Percentiles rank a stretch among this genome's conserved stretches.
phyloP scores from a whole-genome alignment of 1,284 basidiomycete genomes.

The Rhodotorula sp. region DNA sequence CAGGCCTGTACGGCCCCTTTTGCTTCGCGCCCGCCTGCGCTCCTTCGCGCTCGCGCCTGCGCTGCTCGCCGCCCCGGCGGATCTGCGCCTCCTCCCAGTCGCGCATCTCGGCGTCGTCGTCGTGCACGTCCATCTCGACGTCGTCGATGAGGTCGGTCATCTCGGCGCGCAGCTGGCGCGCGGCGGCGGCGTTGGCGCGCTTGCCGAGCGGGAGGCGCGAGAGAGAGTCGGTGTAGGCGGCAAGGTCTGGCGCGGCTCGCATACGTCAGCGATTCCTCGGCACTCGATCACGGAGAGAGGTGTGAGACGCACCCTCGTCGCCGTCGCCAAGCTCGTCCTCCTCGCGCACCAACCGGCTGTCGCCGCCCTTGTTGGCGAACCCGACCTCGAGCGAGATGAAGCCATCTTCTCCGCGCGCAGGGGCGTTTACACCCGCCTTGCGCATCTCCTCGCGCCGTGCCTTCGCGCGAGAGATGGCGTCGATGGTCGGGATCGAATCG shows the following conservation, averaged over 20 bases:
- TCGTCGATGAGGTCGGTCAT: conserved; percentile 88
- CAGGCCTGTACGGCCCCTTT: conserved; percentile 62
- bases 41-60: conserved; percentile 37
- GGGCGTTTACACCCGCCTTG: conserved; percentile 2
- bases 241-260: conserved; percentile 62
- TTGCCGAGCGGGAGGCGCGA: conserved; percentile 84
- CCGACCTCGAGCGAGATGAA: conserved; percentile 78
- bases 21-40: not conserved
- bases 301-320: conserved; percentile 70
- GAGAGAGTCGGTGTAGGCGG: conserved; percentile 84
- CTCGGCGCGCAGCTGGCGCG: conserved; percentile 66
- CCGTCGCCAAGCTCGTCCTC: conserved; percentile 91
- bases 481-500: conserved; percentile 25
- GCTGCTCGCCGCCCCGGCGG: conserved; percentile 61
- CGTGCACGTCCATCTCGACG: conserved; percentile 61
- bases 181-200: conserved; percentile 75
- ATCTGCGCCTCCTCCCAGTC: conserved; percentile 91
- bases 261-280: not conserved
- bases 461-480: conserved; percentile 31
- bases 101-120: conserved; percentile 78
- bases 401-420: conserved; percentile 58
- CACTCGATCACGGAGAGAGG: conserved; percentile 62
- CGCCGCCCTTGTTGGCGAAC: conserved; percentile 55
- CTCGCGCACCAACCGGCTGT: conserved; percentile 81
- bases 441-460: conserved; percentile 33